A percentile compares a stretch with the other conserved stretches of the same genome.
phyloP scores from a whole-genome alignment of 768 basidiomycete species.

The Tricholoma hemisulphureum region DNA sequence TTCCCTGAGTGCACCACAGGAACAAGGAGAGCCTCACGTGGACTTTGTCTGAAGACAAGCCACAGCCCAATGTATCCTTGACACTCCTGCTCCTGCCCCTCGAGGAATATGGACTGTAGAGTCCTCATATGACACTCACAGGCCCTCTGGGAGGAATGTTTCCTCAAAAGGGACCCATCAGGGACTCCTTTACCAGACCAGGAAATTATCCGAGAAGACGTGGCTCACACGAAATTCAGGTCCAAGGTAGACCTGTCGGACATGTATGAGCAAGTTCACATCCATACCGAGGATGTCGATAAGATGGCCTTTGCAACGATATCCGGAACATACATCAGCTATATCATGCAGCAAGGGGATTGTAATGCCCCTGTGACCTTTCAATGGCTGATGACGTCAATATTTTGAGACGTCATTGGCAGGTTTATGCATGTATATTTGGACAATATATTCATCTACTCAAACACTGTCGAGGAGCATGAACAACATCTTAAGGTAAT shows the following conservation, averaged over 20 bases:
- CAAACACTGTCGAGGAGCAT: too few relatives aligned
- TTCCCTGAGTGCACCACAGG: too few relatives aligned
- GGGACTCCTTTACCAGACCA: slow-evolving; percentile 42
- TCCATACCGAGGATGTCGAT: slow-evolving; percentile 26
- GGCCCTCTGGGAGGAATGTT: too few relatives aligned
- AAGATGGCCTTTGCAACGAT: slow-evolving; percentile 36
- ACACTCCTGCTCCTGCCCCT: too few relatives aligned
- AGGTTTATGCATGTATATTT: slow-evolving; percentile 42
- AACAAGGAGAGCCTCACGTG: too few relatives aligned
- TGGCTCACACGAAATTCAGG: slow-evolving; percentile 28
- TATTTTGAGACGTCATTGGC: slow-evolving; percentile 40
- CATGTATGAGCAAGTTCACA: slow-evolving; percentile 42
- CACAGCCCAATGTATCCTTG: too few relatives aligned
- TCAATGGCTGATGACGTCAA: slow-evolving; percentile 40
- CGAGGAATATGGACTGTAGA: too few relatives aligned
- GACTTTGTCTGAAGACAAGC: too few relatives aligned
- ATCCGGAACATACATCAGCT: slow-evolving; percentile 37
- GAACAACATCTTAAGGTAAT: slow-evolving; percentile 31
- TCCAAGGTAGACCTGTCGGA: slow-evolving; percentile 43
- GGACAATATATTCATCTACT: slow-evolving; percentile 34
- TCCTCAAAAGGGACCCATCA: too few relatives aligned
- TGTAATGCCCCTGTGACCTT: slow-evolving; percentile 47
- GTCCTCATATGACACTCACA: too few relatives aligned
- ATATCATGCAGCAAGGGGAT: slow-evolving; percentile 44
- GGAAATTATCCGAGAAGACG: slow-evolving; percentile 30